Evolutionary conservation across 2,329 filamentous ascomycete species (phyloP).

Genomic region (Monilinia laxa): DNA sequence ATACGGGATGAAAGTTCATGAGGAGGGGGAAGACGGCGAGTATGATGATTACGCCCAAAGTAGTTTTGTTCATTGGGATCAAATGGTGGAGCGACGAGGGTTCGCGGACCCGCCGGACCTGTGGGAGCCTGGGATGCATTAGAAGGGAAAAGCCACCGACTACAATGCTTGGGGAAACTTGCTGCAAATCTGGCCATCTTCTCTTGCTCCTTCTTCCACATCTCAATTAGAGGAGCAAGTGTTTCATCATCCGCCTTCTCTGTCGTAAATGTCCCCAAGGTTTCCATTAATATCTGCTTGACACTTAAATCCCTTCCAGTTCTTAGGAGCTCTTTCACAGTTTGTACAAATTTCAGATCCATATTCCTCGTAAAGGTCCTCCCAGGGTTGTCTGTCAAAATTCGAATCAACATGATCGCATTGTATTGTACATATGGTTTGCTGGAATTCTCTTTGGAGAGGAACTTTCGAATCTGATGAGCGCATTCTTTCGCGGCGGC

Average conservation of each 20-base stretch:
- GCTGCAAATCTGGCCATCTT: conserved; percentile 52
- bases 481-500: conserved; percentile 80
- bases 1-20: conserved; percentile 78
- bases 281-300: conserved; percentile 83
- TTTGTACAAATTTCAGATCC: conserved; percentile 78
- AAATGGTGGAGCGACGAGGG: conserved; percentile 47
- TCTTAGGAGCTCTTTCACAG: conserved; percentile 72
- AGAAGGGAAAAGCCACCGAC: background rate
- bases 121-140: conserved; percentile 26
- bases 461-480: conserved; percentile 75
- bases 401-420: conserved; percentile 90
- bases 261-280: conserved; percentile 72
- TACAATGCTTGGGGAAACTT: conserved; percentile 20
- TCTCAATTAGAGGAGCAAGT: conserved; percentile 66
- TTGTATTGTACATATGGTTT: conserved; percentile 84
- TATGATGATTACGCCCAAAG: conserved; percentile 53
- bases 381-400: conserved; percentile 89
- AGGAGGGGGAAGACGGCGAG: conserved; percentile 58
- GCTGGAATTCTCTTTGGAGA: conserved; percentile 68
- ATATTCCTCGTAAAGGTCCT: conserved; percentile 87
- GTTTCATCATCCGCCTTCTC: conserved; percentile 69
- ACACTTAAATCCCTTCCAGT: conserved; percentile 71
- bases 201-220: conserved; percentile 89
- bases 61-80: conserved; percentile 39
- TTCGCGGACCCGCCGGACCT: conserved; percentile 43